Evolutionary conservation across 345 rosid genomes (phyloP).

Genomic region (Lumnitzera littorea): DNA sequence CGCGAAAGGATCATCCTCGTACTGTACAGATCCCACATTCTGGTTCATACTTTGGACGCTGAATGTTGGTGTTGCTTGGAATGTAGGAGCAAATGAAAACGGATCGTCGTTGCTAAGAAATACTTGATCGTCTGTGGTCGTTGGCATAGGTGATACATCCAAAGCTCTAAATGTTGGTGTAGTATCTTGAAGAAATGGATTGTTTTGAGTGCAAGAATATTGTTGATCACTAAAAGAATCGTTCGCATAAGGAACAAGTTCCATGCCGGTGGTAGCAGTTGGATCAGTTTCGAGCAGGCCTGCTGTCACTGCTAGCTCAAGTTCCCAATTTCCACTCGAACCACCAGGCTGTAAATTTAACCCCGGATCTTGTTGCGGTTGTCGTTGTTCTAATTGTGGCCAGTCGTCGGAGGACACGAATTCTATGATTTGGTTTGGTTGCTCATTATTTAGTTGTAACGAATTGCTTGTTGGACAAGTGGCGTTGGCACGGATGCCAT

Average conservation of each 20-base stretch:
- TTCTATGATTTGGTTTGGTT: conserved; percentile 9
- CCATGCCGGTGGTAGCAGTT: conserved; percentile 9
- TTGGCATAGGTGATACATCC: neutral
- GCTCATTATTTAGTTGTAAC: conserved; percentile 19
- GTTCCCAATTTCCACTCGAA: conserved; percentile 39
- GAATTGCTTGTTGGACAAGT: conserved; percentile 14
- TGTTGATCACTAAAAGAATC: conserved; percentile 3
- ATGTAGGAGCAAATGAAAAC: conserved; percentile 40
- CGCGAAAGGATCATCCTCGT: conserved; percentile 44
- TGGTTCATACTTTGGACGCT: conserved; percentile 10
- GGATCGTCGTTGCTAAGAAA: conserved; percentile 6
- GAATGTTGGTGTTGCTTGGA: conserved; percentile 41
- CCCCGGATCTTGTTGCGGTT: conserved; percentile 1
- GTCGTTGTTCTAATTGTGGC: conserved; percentile 14
- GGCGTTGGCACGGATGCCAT: conserved; percentile 8
- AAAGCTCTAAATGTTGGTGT: conserved; percentile 4
- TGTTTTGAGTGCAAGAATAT: conserved; percentile 13
- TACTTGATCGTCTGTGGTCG: neutral
- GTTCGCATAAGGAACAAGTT: conserved; percentile 1
- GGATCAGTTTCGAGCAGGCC: conserved; percentile 7
- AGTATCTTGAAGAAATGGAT: conserved; percentile 44
- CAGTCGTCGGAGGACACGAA: conserved; percentile 28
- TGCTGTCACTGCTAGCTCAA: conserved; percentile 34
- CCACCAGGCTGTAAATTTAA: neutral
- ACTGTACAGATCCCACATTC: neutral